Percentiles rank a stretch among this genome's conserved stretches.
Conservation (phyloP, 169 alveolate genomes). For the Plasmodium coatneyi region DNA sequence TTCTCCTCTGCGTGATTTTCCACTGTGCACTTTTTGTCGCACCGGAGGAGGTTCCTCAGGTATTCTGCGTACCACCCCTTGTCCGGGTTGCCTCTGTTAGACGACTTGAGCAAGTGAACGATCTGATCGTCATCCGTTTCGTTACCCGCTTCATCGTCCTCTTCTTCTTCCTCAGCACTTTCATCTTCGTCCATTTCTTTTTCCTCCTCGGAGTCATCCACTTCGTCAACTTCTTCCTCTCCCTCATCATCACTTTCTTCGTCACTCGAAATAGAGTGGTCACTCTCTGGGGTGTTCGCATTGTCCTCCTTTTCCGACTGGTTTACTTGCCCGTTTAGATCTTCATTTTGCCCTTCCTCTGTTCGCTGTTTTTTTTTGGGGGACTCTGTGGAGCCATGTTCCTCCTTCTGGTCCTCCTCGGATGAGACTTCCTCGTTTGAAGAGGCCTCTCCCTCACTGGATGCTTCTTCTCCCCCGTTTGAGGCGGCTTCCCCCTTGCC, state of each 20-base stretch:
- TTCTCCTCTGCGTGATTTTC: conserved; percentile 54
- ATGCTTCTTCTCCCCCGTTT: not conserved
- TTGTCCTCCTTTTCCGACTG: not conserved
- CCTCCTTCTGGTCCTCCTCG: not conserved
- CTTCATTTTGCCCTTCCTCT: not conserved
- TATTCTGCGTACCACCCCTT: conserved; percentile 2
- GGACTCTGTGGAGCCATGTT: not conserved
- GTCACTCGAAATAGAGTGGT: not conserved
- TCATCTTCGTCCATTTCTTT: not conserved
- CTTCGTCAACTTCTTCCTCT: not conserved
- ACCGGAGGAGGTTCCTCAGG: conserved; percentile 8
- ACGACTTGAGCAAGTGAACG: conserved; percentile 21
- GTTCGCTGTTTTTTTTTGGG: not conserved
- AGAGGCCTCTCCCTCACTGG: not conserved
- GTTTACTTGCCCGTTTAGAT: not conserved
- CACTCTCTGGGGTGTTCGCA: not conserved
- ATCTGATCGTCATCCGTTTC: not conserved
- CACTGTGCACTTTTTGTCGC: conserved; percentile 11
- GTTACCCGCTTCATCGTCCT: not conserved
- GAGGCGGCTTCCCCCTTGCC: not conserved
- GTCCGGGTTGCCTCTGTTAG: conserved; percentile 1
- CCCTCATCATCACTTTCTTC: not conserved
- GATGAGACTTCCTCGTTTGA: not conserved
- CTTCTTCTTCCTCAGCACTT: not conserved
- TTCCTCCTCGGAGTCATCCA: not conserved